Evolutionary conservation across 768 basidiomycete species (phyloP).

Genomic region (Tricholoma bakamatsutake): DNA sequence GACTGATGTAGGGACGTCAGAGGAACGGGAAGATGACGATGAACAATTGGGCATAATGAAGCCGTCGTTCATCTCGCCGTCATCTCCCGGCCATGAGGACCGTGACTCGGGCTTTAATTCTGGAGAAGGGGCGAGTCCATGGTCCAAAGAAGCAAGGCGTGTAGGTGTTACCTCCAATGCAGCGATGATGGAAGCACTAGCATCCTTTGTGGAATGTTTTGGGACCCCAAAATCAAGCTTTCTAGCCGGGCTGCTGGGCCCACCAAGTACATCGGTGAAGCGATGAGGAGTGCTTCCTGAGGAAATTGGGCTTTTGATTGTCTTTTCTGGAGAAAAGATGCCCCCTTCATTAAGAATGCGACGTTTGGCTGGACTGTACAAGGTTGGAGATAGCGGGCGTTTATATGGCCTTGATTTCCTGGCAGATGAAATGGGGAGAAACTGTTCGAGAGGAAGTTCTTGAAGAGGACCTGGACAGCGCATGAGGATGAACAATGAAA

Average conservation of each 20-base stretch:
- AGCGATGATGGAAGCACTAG: constrained; percentile 7
- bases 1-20: constrained; percentile 17
- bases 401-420: constrained; percentile 40
- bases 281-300: constrained; percentile 9
- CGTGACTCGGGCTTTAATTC: constrained; percentile 16
- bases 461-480: constrained; percentile 48
- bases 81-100: constrained; percentile 9
- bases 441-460: constrained; percentile 55
- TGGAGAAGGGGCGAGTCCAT: constrained; percentile 23
- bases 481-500: constrained; percentile 17
- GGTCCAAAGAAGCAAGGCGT: constrained; percentile 10
- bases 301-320: constrained; percentile 29
- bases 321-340: constrained; percentile 33
- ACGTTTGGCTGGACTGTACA: constrained; percentile 62
- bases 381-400: constrained; percentile 52
- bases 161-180: constrained; percentile 14
- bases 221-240: constrained; percentile 47
- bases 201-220: constrained; percentile 19
- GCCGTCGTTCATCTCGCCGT: constrained; percentile 16
- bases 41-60: constrained; percentile 15
- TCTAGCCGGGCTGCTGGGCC: constrained; percentile 40
- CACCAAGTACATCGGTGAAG: constrained; percentile 21
- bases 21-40: constrained; percentile 8
- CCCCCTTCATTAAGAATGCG: constrained; percentile 57
- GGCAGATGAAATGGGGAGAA: constrained; percentile 28